phyloP scores from a whole-genome alignment of 768 basidiomycete genomes.

The Psilocybe cyanescens region DNA sequence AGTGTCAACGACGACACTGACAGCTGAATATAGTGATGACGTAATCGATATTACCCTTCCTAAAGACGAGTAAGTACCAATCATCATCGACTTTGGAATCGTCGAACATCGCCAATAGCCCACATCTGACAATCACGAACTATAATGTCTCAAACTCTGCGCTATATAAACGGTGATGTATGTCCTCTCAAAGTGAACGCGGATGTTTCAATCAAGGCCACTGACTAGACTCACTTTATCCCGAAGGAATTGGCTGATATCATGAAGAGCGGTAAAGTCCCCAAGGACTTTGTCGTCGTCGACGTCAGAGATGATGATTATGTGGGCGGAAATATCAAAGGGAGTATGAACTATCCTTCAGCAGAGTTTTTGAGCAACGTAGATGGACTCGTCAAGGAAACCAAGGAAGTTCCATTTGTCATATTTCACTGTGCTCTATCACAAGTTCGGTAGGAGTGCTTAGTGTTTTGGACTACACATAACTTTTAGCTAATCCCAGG shows the following conservation, averaged over 20 bases:
- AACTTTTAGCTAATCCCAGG: conserved; percentile 12
- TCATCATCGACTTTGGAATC: background rate
- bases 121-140: background rate
- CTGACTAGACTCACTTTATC: background rate
- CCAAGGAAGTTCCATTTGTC: conserved; percentile 62
- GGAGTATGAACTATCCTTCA: conserved; percentile 66
- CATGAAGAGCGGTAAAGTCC: conserved; percentile 63
- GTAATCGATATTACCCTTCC: background rate
- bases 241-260: conserved; percentile 68
- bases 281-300: conserved; percentile 72
- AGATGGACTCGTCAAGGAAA: conserved; percentile 59
- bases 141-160: conserved; percentile 19
- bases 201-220: background rate
- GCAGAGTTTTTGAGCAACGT: conserved; percentile 58
- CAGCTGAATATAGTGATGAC: background rate
- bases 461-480: background rate
- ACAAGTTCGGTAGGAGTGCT: conserved; percentile 67
- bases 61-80: background rate
- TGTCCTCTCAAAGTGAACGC: background rate
- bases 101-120: background rate
- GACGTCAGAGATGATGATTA: conserved; percentile 89
- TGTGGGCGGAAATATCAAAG: conserved; percentile 77
- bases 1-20: background rate
- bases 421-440: conserved; percentile 83
- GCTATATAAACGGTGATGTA: conserved; percentile 30